Percentiles rank a stretch among this genome's conserved stretches.
These are phyloP conservation scores for Lathyrus oleraceus DNA, from an alignment of 306 rosid genomes.

Conservation along the genomic window DNA sequence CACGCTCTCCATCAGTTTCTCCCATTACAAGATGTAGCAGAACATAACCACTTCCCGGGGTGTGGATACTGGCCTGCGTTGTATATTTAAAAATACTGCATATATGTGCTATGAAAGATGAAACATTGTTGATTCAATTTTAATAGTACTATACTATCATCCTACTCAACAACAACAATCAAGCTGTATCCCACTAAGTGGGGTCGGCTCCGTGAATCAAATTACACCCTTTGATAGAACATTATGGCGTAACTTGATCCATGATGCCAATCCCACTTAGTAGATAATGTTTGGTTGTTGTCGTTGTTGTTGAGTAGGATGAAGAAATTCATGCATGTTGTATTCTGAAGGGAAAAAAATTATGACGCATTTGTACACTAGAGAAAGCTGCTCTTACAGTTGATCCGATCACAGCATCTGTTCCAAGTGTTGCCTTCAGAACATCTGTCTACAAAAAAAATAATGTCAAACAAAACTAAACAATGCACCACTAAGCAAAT, in stretches of 20 bases:
- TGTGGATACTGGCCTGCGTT: slow-evolving; percentile 70
- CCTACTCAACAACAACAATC: too few species aligned
- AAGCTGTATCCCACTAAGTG: too few species aligned
- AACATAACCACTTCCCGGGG: slow-evolving; percentile 97
- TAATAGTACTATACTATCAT: too few species aligned
- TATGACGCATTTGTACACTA: slow-evolving; percentile 10
- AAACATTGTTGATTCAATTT: slow-evolving; percentile 1
- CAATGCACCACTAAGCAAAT: slow-evolving; percentile 9
- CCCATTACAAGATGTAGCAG: slow-evolving; percentile 98
- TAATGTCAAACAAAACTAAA: slow-evolving; percentile 30
- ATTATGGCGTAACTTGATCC: too few species aligned
- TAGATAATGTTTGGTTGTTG: too few species aligned
- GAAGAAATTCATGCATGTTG: slow-evolving; percentile 17
- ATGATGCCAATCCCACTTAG: too few species aligned
- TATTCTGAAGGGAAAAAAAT: neutral
- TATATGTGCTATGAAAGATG: slow-evolving; percentile 15
- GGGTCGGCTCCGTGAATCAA: too few species aligned
- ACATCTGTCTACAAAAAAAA: slow-evolving; percentile 70
- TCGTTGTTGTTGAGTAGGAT: neutral
- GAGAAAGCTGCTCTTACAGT: slow-evolving; percentile 57
- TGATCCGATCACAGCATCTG: slow-evolving; percentile 87
- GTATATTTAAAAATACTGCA: slow-evolving; percentile 20
- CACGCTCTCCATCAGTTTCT: slow-evolving; percentile 88
- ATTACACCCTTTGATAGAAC: too few species aligned
- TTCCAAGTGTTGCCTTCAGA: slow-evolving; percentile 91